Evolutionary conservation across 768 basidiomycete species (phyloP), one percentile per base, ranked within the genome.

Genomic region (Coprinopsis cinerea): DNA sequence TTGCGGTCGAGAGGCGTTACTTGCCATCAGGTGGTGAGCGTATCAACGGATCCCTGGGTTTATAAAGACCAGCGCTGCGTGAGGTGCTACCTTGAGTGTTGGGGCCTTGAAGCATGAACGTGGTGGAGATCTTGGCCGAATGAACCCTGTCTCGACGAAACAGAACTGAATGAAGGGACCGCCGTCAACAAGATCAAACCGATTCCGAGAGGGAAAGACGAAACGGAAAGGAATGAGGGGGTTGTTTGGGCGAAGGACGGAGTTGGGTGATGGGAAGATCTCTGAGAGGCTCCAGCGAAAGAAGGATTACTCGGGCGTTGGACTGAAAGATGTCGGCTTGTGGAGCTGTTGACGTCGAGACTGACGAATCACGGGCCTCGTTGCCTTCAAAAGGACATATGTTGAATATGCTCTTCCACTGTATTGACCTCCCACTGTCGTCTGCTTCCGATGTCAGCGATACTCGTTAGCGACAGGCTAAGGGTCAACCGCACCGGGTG

Each of bases 61-160:
- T 43, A 43, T 43, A 18, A 23, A 11, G 20, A 17, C 37, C 13
- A 17, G 39, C 40, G 27, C 48, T 40, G 48, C n/a, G 23, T 34
- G 41, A 35, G 27, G 40, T 15, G 42, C 41, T 36, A 18, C 42
- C 39, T 32, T 44, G 27, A 18, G 13, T 17, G n/a, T n/a, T 17
- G 25, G n/a, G 22, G 49, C 52, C 55, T 53, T 32, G 43, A 42
- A 49, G 52, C 55, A 56, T 56, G 52, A 56, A 56, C 55, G 55
- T 56, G 52, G 23, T 18, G 18, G 37, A 39, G 37, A 39, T 26
- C n/a, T 20, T 14, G 36, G 47, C 11, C n/a, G n/a, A 26, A 18
- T 48, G 17, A 40, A 24, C 36, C 36, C 40, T 27, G 37, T 32
- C 30, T 32, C 30, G 30, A 32, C 15, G 30, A 32, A 32, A 32